phyloP scores from a whole-genome alignment of 805 yeast genomes.

The Sungouiella blattae region DNA sequence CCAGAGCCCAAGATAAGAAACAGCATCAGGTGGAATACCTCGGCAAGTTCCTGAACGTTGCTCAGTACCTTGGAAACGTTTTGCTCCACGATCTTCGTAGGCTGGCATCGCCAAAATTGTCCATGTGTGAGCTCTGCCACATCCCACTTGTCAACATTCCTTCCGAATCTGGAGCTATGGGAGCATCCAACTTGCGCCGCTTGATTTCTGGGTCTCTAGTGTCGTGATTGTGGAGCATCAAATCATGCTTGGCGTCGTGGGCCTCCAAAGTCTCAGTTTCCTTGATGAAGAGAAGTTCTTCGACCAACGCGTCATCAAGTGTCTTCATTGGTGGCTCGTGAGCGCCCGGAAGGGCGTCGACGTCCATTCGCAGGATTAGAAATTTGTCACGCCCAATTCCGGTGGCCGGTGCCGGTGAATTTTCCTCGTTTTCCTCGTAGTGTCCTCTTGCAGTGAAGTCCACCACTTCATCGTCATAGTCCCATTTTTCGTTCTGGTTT shows the following conservation, averaged over 20 bases:
- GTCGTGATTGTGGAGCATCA: not conserved
- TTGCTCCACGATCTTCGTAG: slow-evolving; percentile 1
- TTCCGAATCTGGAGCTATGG: not conserved
- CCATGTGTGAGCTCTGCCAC: not conserved
- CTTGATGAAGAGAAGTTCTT: slow-evolving; percentile 1
- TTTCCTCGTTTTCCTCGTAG: not conserved
- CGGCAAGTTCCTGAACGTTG: no score
- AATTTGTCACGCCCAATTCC: no score
- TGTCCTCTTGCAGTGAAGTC: slow-evolving; percentile 1
- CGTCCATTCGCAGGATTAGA: no score
- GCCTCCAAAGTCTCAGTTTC: not conserved
- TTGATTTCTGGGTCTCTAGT: not conserved
- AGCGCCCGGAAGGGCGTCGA: no score
- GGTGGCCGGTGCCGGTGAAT: not conserved
- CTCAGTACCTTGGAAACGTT: slow-evolving; percentile 7
- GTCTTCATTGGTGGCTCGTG: not conserved
- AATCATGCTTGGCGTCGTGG: not conserved
- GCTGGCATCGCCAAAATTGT: not conserved
- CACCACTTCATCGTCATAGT: not conserved
- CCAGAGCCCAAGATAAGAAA: no score
- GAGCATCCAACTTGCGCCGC: not conserved
- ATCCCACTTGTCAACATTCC: no score
- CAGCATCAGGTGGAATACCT: no score
- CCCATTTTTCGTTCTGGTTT: not conserved
- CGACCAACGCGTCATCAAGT: not conserved